Evolutionary conservation across 257 asterid genomes (phyloP).

Genomic region (Plantago major): DNA sequence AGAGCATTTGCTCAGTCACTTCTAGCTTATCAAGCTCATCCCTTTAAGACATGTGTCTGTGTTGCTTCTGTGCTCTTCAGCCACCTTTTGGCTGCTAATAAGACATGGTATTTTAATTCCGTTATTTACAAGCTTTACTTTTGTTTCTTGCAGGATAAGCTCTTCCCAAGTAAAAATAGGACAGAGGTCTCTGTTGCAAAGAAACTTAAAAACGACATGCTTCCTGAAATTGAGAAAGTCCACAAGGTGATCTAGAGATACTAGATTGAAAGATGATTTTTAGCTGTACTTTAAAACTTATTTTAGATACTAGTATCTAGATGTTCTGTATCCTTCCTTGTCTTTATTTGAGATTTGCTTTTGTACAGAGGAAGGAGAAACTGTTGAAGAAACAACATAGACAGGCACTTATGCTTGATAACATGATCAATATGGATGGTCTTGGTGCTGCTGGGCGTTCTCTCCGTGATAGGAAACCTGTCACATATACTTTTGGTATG

Average conservation of each 20-base stretch:
- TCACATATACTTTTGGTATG: slow-evolving; percentile 91
- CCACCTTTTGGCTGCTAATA: neutral
- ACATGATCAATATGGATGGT: slow-evolving; percentile 68
- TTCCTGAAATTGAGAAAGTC: slow-evolving; percentile 88
- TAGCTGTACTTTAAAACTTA: neutral
- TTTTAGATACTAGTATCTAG: neutral
- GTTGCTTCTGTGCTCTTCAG: neutral
- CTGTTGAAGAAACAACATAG: slow-evolving; percentile 85
- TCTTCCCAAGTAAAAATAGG: slow-evolving; percentile 77
- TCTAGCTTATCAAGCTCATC: neutral
- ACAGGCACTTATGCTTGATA: slow-evolving; percentile 88
- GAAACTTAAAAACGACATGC: slow-evolving; percentile 80
- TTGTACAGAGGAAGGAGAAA: slow-evolving; percentile 79
- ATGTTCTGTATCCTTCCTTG: slow-evolving; percentile 8
- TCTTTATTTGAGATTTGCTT: slow-evolving; percentile 16
- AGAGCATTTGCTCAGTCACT: neutral
- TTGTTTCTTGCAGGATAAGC: slow-evolving; percentile 69
- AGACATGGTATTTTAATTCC: slow-evolving; percentile 1
- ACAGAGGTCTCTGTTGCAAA: slow-evolving; percentile 87
- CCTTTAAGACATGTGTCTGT: neutral
- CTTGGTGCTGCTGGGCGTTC: slow-evolving; percentile 74
- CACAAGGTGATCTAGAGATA: slow-evolving; percentile 68
- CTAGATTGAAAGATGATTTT: slow-evolving; percentile 18
- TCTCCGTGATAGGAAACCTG: slow-evolving; percentile 92
- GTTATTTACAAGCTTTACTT: slow-evolving; percentile 10